Evolutionary conservation across 768 basidiomycete species (phyloP).

Genomic region (Mrakia blollopis): DNA sequence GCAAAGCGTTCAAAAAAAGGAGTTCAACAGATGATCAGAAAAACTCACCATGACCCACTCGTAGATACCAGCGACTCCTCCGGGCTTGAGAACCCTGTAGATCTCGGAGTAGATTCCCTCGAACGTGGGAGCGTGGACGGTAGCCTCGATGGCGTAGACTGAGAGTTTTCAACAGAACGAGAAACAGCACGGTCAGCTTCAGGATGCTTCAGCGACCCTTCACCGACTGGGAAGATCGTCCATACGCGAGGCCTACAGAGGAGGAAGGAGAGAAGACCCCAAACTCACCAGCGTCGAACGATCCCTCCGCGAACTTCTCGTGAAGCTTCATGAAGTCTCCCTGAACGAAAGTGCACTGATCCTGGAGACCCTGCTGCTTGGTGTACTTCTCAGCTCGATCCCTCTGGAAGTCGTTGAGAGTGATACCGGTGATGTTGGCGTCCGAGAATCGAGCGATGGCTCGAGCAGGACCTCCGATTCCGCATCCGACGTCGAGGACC

Average conservation of each 20-base stretch:
- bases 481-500: conserved; percentile 96
- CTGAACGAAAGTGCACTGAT: conserved; percentile 74
- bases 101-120: conserved; percentile 95
- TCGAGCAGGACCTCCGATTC: conserved; percentile 93
- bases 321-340: conserved; percentile 95
- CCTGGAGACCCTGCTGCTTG: conserved; percentile 63
- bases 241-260: neutral
- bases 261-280: neutral
- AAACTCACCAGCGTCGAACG: conserved; percentile 79
- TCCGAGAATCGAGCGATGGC: conserved; percentile 91
- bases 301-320: conserved; percentile 85
- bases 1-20: neutral
- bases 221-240: neutral
- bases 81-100: conserved; percentile 87
- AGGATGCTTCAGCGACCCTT: no score
- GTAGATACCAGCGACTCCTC: conserved; percentile 88
- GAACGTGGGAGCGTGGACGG: conserved; percentile 90
- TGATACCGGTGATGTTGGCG: conserved; percentile 52
- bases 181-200: no score
- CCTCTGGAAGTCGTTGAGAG: conserved; percentile 96
- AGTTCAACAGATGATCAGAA: neutral
- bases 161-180: no score
- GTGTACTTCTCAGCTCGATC: conserved; percentile 78
- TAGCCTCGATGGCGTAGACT: conserved; percentile 98
- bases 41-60: conserved; percentile 81